Conservation (phyloP, 2,329 filamentous ascomycete genomes). For the Akanthomyces lecanii region DNA sequence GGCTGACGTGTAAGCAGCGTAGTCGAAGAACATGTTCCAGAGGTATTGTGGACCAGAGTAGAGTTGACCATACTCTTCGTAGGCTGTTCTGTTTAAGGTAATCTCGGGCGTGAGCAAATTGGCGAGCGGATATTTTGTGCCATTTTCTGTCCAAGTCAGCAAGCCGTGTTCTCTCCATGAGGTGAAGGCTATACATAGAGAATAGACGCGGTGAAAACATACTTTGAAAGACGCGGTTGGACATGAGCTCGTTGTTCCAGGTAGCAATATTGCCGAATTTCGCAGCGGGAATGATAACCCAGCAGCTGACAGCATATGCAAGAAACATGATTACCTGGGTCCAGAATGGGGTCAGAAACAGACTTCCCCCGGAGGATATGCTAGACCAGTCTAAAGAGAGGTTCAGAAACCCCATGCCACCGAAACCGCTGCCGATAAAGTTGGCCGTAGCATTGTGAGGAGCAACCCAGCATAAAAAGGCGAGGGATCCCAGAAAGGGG, state of each 20-base stretch:
- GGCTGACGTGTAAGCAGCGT: conserved; percentile 54
- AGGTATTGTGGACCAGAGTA: conserved; percentile 55
- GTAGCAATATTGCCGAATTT: conserved; percentile 53
- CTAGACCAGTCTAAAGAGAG: conserved; percentile 59
- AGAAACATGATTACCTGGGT: conserved; percentile 53
- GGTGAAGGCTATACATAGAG: no score
- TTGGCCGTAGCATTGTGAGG: conserved; percentile 54
- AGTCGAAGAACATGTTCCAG: conserved; percentile 58
- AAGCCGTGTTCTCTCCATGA: neutral
- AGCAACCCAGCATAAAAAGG: conserved; percentile 61
- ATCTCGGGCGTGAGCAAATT: conserved; percentile 31
- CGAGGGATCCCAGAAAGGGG: conserved; percentile 55
- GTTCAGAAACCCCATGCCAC: conserved; percentile 59
- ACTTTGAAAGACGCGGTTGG: conserved; percentile 48
- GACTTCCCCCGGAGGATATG: conserved; percentile 43
- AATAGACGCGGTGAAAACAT: neutral
- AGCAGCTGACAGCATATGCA: conserved; percentile 53
- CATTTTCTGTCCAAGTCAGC: conserved; percentile 26
- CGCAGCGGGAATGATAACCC: conserved; percentile 54
- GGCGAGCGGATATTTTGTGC: conserved; percentile 32
- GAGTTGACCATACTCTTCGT: conserved; percentile 47
- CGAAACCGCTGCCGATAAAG: conserved; percentile 57
- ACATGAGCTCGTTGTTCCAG: conserved; percentile 53
- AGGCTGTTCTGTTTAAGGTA: conserved; percentile 45
- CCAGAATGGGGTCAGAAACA: conserved; percentile 56